Conservation (phyloP, 495 filamentous ascomycete species). For the Penicillium maclennaniae region DNA sequence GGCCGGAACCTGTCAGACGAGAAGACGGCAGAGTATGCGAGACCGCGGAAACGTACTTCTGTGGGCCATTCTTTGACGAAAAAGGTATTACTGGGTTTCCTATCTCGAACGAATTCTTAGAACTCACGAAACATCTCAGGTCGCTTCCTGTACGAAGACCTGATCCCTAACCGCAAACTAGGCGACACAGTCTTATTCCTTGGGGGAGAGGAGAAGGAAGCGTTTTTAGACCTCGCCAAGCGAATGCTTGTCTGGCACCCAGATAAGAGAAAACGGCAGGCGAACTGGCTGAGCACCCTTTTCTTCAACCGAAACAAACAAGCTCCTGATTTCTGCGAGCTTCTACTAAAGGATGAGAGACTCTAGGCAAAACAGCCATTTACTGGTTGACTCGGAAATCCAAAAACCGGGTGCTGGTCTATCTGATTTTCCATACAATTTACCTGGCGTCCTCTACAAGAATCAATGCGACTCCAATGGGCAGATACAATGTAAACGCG, state of each 20-base stretch:
- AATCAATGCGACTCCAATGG: no score
- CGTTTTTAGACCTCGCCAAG: constrained; percentile 39
- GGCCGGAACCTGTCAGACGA: constrained; percentile 30
- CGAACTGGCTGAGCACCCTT: constrained; percentile 34
- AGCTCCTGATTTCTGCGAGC: constrained; percentile 24
- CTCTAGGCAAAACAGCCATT: no score
- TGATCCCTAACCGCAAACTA: constrained; percentile 34
- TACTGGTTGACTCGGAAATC: no score
- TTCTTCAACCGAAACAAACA: constrained; percentile 35
- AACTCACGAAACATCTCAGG: constrained; percentile 32
- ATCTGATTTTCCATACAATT: no score
- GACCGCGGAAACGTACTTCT: constrained; percentile 35
- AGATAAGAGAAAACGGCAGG: constrained; percentile 32
- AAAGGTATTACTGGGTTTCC: constrained; percentile 23
- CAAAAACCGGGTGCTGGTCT: no score
- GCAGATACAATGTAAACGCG: no score
- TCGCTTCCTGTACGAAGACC: constrained; percentile 31
- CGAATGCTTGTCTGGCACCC: constrained; percentile 41
- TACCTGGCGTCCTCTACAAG: no score
- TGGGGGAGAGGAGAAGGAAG: constrained; percentile 37
- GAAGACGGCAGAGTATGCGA: constrained; percentile 35
- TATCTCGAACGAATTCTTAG: constrained; percentile 24
- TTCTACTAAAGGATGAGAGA: no score
- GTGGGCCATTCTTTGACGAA: constrained; percentile 38
- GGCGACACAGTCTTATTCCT: constrained; percentile 28